Conservation (phyloP, 176 grass and related monocot species). For the Raddia distichophylla region DNA sequence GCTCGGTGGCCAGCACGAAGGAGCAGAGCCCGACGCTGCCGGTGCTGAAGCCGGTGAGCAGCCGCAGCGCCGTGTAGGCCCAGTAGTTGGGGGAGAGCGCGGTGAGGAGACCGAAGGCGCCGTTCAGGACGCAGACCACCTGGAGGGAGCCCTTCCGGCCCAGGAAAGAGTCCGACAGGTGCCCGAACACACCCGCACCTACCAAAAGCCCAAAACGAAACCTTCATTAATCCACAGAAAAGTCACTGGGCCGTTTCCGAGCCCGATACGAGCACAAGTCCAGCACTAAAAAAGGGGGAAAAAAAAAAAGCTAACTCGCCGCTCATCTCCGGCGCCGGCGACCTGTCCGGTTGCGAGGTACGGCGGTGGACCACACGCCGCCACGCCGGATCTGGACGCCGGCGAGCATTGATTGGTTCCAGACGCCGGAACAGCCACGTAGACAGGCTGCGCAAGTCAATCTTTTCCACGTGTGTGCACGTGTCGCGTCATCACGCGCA, state of each 20-base stretch:
- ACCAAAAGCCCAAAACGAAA: not conserved
- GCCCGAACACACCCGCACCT: constrained; percentile 85
- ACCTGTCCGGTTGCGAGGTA: not conserved
- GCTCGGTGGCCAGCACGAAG: constrained; percentile 91
- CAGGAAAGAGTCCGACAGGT: constrained; percentile 80
- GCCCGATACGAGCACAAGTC: too few species aligned
- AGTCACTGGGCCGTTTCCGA: not conserved
- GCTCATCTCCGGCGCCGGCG: not conserved
- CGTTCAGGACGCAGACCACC: constrained; percentile 71
- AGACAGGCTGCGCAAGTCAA: not conserved
- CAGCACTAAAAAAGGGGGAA: too few species aligned
- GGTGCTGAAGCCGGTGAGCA: constrained; percentile 89
- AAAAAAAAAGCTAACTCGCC: not conserved
- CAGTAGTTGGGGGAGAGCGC: constrained; percentile 57
- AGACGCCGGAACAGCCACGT: not conserved
- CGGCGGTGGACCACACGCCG: not conserved
- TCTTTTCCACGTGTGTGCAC: not conserved
- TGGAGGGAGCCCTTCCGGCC: constrained; percentile 62
- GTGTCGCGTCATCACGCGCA: not conserved
- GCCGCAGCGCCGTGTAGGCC: constrained; percentile 61
- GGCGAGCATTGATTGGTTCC: not conserved
- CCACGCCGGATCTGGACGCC: not conserved
- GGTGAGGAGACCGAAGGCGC: constrained; percentile 78
- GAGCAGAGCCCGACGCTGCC: constrained; percentile 74
- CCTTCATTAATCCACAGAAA: not conserved